A percentile compares a stretch with the other conserved stretches of the same genome.
Evolutionary conservation across 768 basidiomycete genomes (phyloP).

Genomic region (Xerocomellus intermedius): DNA sequence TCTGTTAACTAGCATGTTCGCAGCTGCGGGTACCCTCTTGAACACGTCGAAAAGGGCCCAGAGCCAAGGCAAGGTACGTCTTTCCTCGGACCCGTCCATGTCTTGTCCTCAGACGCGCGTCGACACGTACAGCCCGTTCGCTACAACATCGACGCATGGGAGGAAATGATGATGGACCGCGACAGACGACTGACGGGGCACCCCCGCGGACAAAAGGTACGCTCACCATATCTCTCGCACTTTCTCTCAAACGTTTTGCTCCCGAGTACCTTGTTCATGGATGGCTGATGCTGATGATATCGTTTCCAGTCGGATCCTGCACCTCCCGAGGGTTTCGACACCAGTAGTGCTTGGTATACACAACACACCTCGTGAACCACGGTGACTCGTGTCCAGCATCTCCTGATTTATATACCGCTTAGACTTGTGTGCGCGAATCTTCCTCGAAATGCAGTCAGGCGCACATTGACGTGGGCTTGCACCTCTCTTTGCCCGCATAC

Average conservation of each 20-base stretch:
- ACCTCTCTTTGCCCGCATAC: neutral
- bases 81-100: neutral
- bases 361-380: slow-evolving; percentile 44
- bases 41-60: slow-evolving; percentile 75
- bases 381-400: slow-evolving; percentile 24
- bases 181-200: slow-evolving; percentile 88
- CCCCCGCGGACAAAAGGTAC: slow-evolving; percentile 78
- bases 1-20: slow-evolving; percentile 86
- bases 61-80: slow-evolving; percentile 84
- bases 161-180: slow-evolving; percentile 94
- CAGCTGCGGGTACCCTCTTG: slow-evolving; percentile 83
- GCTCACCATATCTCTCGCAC: slow-evolving; percentile 26
- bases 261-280: neutral
- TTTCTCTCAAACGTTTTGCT: neutral
- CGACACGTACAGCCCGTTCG: slow-evolving; percentile 63
- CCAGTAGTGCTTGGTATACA: slow-evolving; percentile 73
- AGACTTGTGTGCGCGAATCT: slow-evolving; percentile 1
- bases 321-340: slow-evolving; percentile 69
- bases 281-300: neutral
- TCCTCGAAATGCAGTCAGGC: neutral
- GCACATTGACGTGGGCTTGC: neutral
- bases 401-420: slow-evolving; percentile 18
- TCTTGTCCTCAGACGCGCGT: neutral
- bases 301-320: slow-evolving; percentile 56
- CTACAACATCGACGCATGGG: slow-evolving; percentile 87